phyloP scores from a whole-genome alignment of 768 basidiomycete genomes.

The Boletus rex-veris region DNA sequence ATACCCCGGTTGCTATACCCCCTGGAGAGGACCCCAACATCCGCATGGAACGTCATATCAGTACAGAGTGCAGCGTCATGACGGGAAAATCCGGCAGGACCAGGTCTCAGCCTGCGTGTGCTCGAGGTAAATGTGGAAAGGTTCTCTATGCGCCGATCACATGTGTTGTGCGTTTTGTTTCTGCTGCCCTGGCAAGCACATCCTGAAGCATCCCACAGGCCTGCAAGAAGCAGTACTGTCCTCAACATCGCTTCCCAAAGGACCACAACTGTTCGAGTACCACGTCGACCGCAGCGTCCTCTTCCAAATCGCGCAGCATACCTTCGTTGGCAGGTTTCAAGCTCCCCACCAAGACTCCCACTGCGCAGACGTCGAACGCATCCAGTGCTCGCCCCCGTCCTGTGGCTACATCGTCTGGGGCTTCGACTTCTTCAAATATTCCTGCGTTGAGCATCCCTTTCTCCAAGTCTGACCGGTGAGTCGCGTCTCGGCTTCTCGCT shows the following conservation, averaged over 20 bases:
- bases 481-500: conserved; percentile 21
- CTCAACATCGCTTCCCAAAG: conserved; percentile 72
- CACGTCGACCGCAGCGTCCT: conserved; percentile 6
- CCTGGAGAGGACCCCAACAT: conserved; percentile 77
- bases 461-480: conserved; percentile 64
- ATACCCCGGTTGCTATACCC: conserved; percentile 68
- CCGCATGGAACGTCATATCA: conserved; percentile 76
- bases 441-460: conserved; percentile 34
- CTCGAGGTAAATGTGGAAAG: conserved; percentile 63
- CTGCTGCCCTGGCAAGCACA: neutral
- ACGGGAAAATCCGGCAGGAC: conserved; percentile 54
- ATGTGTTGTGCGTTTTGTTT: conserved; percentile 57
- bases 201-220: conserved; percentile 40
- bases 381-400: conserved; percentile 1
- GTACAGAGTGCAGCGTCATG: conserved; percentile 61
- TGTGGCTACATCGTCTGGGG: conserved; percentile 6
- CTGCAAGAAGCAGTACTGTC: conserved; percentile 71
- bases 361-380: conserved; percentile 6
- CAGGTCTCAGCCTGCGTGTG: conserved; percentile 55
- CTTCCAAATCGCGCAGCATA: conserved; percentile 9
- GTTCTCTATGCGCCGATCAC: conserved; percentile 68
- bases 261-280: conserved; percentile 57
- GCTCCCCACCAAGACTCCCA: neutral
- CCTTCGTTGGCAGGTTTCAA: conserved; percentile 7
- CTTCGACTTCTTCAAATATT: conserved; percentile 13